Conservation (phyloP, 495 filamentous ascomycete species). For the Podospora comata region DNA sequence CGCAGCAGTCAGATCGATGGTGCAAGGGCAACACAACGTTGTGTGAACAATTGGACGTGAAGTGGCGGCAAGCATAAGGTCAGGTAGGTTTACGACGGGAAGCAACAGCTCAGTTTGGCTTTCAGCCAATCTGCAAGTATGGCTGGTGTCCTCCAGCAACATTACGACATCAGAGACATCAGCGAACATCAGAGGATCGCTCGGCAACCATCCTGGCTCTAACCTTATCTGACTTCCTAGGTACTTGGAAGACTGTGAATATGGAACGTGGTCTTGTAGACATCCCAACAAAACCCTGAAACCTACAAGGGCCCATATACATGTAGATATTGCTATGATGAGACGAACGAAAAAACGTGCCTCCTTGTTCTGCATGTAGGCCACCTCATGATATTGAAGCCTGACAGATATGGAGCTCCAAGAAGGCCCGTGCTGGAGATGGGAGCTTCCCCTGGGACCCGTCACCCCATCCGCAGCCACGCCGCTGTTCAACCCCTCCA, state of each 20-base stretch:
- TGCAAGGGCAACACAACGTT: background rate
- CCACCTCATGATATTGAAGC: slow-evolving; percentile 12
- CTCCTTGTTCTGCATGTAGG: background rate
- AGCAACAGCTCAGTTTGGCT: no score
- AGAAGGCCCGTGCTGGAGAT: background rate
- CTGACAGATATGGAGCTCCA: slow-evolving; percentile 9
- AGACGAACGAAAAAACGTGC: background rate
- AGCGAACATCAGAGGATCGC: no score
- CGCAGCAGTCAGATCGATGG: background rate
- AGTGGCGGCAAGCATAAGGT: no score
- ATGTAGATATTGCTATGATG: background rate
- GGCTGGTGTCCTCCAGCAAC: no score
- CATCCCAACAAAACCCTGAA: background rate
- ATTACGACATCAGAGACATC: no score
- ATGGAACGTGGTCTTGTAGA: no score
- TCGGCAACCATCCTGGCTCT: no score
- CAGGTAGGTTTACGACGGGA: no score
- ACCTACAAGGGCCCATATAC: background rate
- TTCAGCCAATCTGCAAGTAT: no score
- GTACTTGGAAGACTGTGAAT: no score
- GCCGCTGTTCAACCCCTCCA: slow-evolving; percentile 8
- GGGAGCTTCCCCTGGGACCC: slow-evolving; percentile 9
- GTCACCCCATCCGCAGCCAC: background rate
- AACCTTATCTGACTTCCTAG: no score
- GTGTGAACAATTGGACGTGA: background rate